These are phyloP conservation scores for Talaromyces adpressus DNA, from an alignment of 495 filamentous ascomycete species.

Conservation along the genomic window DNA sequence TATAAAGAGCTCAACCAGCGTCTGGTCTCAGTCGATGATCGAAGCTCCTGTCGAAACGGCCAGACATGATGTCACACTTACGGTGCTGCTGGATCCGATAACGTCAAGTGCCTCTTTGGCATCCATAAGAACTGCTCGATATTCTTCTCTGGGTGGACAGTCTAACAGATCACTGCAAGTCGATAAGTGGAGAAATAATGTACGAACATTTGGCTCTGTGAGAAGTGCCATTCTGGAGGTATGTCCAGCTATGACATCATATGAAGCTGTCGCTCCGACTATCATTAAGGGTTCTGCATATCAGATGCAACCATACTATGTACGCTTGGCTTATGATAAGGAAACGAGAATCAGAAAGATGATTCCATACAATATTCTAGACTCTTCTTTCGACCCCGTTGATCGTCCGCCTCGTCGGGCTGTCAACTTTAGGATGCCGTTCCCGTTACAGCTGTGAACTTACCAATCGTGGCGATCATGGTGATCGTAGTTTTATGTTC, in stretches of 20 bases:
- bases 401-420: background rate
- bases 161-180: background rate
- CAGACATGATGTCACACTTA: slow-evolving; percentile 6
- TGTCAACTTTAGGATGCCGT: background rate
- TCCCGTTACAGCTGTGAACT: background rate
- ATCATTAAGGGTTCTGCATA: background rate
- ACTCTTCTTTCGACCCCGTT: background rate
- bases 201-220: background rate
- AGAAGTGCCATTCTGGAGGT: background rate
- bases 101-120: slow-evolving; percentile 1
- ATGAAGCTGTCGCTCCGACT: background rate
- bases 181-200: background rate
- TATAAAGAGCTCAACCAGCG: background rate
- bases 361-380: background rate
- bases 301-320: background rate
- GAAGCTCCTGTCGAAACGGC: background rate
- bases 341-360: background rate
- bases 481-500: background rate
- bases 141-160: background rate
- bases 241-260: background rate
- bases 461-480: background rate
- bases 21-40: background rate
- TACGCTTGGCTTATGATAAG: background rate
- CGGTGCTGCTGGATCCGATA: slow-evolving; percentile 5
- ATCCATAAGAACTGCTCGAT: background rate